Evolutionary conservation across 129 eudicot species (phyloP).

Genomic region (Silybum marianum): DNA sequence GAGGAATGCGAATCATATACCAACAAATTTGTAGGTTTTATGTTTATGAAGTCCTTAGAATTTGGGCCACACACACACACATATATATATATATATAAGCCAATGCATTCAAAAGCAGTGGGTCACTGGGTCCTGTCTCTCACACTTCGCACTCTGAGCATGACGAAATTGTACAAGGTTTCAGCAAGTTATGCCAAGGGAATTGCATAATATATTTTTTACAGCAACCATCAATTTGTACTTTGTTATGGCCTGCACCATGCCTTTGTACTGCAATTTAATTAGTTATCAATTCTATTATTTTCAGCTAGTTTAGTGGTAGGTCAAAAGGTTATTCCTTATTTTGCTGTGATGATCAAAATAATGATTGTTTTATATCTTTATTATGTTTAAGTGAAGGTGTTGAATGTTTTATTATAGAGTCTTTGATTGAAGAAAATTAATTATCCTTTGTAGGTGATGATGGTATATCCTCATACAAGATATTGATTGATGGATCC

Average conservation of each 20-base stretch:
- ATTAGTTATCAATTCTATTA: not conserved
- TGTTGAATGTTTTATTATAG: not conserved
- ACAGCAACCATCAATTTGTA: not conserved
- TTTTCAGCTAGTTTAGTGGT: not conserved
- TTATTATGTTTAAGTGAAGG: not conserved
- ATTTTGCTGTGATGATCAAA: not conserved
- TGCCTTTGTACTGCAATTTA: not conserved
- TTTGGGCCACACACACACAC: not conserved
- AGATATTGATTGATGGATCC: constrained; percentile 69
- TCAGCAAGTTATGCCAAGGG: not conserved
- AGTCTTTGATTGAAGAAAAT: constrained; percentile 8
- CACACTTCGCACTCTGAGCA: not conserved
- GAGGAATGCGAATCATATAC: not conserved
- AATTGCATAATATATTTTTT: not conserved
- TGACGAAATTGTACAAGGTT: not conserved
- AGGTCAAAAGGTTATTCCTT: not conserved
- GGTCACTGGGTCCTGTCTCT: not conserved
- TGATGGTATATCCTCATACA: constrained; percentile 36
- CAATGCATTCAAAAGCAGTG: not conserved
- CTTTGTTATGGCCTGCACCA: not conserved
- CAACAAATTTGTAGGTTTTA: not conserved
- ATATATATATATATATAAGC: no score
- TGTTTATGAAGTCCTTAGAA: not conserved
- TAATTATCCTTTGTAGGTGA: constrained; percentile 26
- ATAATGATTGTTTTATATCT: not conserved